These are phyloP conservation scores for Blastobotrys elegans DNA, from an alignment of 1,139 yeast genomes.

Conservation along the genomic window DNA sequence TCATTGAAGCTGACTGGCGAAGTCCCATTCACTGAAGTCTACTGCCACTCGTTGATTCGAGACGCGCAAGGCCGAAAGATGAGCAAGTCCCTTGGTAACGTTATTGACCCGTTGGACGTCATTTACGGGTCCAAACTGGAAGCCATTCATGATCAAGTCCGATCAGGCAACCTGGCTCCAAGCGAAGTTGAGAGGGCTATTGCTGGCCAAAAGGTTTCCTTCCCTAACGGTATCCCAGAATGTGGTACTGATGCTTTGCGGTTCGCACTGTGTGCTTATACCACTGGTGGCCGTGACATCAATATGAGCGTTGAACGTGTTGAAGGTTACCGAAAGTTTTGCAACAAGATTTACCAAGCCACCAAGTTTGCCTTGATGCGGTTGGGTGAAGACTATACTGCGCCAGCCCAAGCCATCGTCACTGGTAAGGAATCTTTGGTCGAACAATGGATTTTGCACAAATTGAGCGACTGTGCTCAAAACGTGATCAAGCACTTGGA, in stretches of 20 bases:
- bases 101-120: slow-evolving; percentile 91
- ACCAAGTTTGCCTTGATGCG: slow-evolving; percentile 94
- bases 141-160: slow-evolving; percentile 71
- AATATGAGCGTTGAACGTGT: slow-evolving; percentile 94
- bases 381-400: slow-evolving; percentile 81
- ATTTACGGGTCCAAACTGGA: slow-evolving; percentile 81
- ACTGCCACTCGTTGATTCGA: slow-evolving; percentile 97
- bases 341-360: slow-evolving; percentile 98
- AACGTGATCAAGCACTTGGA: slow-evolving; percentile 64
- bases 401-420: slow-evolving; percentile 57
- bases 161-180: slow-evolving; percentile 82
- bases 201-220: slow-evolving; percentile 81
- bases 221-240: slow-evolving; percentile 97
- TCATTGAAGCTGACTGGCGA: slow-evolving; percentile 87
- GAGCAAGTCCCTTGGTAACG: slow-evolving; percentile 97
- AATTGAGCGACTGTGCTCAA: slow-evolving; percentile 66
- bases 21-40: slow-evolving; percentile 91
- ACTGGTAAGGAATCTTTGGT: slow-evolving; percentile 87
- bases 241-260: slow-evolving; percentile 99
- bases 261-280: slow-evolving; percentile 96
- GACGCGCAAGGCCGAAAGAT: slow-evolving; percentile 99
- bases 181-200: slow-evolving; percentile 83
- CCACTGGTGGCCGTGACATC: slow-evolving; percentile 98
- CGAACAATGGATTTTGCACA: slow-evolving; percentile 94
- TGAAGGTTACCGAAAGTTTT: slow-evolving; percentile 98